Evolutionary conservation across 805 yeast species (phyloP).

Genomic region (Torulaspora microellipsoides): DNA sequence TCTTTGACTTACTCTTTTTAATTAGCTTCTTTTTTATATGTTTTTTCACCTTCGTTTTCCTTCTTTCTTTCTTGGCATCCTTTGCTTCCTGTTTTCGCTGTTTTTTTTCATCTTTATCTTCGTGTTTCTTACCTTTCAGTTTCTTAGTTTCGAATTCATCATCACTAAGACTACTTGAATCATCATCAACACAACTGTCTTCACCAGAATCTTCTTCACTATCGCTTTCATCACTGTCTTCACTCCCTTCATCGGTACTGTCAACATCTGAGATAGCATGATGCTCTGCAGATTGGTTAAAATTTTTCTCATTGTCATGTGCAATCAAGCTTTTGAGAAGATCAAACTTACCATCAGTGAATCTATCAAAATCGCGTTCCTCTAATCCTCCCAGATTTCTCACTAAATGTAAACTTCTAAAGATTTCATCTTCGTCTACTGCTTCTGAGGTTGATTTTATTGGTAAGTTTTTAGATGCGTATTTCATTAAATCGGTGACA

Average conservation of each 20-base stretch:
- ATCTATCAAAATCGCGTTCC: constrained; percentile 83
- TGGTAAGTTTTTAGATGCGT: constrained; percentile 46
- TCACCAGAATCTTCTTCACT: constrained; percentile 30
- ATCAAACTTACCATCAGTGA: constrained; percentile 73
- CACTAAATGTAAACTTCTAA: constrained; percentile 73
- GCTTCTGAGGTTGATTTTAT: constrained; percentile 50
- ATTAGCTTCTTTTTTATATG: constrained; percentile 73
- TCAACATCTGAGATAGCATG: no score
- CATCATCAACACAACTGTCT: constrained; percentile 32
- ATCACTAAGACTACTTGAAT: constrained; percentile 24
- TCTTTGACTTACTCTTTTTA: constrained; percentile 46
- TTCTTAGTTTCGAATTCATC: constrained; percentile 35
- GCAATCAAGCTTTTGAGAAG: constrained; percentile 63
- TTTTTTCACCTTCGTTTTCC: constrained; percentile 79
- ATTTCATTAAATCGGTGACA: constrained; percentile 34
- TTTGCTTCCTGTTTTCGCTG: constrained; percentile 72
- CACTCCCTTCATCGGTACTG: constrained; percentile 32
- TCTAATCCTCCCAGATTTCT: constrained; percentile 78
- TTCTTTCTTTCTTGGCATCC: constrained; percentile 70
- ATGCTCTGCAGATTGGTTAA: constrained; percentile 8
- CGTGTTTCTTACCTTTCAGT: constrained; percentile 68
- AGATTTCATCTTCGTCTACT: constrained; percentile 77
- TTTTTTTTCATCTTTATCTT: constrained; percentile 74
- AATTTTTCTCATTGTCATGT: constrained; percentile 33
- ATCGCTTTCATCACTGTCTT: constrained; percentile 22